Evolutionary conservation across 805 yeast species (phyloP).

Genomic region (Yamadazyma kitorensis): DNA sequence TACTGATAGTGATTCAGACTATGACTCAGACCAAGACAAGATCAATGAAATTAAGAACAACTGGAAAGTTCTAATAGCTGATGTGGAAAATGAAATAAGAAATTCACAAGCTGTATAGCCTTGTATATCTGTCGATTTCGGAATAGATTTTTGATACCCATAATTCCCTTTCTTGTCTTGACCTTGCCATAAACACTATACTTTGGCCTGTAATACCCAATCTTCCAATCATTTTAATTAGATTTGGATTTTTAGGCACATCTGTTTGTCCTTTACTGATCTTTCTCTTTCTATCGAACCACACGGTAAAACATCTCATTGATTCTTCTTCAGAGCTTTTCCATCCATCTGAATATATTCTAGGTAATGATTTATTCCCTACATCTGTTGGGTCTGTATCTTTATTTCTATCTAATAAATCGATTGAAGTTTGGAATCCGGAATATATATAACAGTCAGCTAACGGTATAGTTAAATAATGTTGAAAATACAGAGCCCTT

Average conservation of each 20-base stretch:
- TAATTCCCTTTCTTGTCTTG: conserved; percentile 75
- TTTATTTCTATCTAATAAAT: conserved; percentile 46
- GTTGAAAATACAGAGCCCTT: conserved; percentile 47
- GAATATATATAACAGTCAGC: conserved; percentile 72
- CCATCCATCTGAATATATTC: conserved; percentile 83
- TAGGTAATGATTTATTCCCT: conserved; percentile 59
- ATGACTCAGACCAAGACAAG: conserved; percentile 23
- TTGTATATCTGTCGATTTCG: conserved; percentile 45
- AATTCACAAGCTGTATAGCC: conserved; percentile 6
- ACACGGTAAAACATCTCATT: conserved; percentile 75
- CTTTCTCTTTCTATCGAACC: conserved; percentile 70
- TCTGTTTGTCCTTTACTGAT: conserved; percentile 22
- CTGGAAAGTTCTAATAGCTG: conserved; percentile 10
- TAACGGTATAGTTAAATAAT: conserved; percentile 59
- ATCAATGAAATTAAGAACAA: conserved; percentile 9
- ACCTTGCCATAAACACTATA: conserved; percentile 75
- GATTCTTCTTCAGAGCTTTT: conserved; percentile 72
- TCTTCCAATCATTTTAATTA: conserved; percentile 45
- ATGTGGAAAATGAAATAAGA: conserved; percentile 8
- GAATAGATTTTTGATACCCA: conserved; percentile 61
- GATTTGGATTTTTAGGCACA: conserved; percentile 38
- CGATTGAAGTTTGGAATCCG: conserved; percentile 58
- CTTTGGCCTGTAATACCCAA: conserved; percentile 67
- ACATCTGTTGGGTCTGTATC: conserved; percentile 50
- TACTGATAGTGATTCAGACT: conserved; percentile 16